These are phyloP conservation scores for Halophytophthora polymorphica DNA, from an alignment of 352 stramenopile species.

Conservation along the genomic window DNA sequence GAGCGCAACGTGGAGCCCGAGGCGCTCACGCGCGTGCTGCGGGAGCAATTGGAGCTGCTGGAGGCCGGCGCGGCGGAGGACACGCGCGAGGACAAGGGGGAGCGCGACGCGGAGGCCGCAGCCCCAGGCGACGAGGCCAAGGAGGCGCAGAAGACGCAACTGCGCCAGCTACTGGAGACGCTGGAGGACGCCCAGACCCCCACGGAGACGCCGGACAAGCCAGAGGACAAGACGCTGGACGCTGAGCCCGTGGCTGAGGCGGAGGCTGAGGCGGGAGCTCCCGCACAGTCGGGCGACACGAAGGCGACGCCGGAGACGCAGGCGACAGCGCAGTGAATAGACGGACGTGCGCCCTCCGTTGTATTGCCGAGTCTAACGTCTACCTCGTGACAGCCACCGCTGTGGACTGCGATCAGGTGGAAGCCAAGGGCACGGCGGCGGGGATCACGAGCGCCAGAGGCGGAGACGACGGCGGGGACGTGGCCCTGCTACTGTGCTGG, in stretches of 20 bases:
- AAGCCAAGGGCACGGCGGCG: slow-evolving; percentile 8
- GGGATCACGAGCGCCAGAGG: slow-evolving; percentile 16
- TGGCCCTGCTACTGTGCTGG: slow-evolving; percentile 29
- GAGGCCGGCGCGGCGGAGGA: slow-evolving; percentile 15
- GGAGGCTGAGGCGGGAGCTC: no score
- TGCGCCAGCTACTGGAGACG: slow-evolving; percentile 33
- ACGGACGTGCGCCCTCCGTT: neutral
- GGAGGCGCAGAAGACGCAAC: slow-evolving; percentile 30
- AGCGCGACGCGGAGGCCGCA: no score
- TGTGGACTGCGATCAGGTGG: slow-evolving; percentile 6
- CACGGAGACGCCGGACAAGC: neutral
- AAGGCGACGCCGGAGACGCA: neutral
- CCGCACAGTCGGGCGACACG: neutral
- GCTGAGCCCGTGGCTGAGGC: no score
- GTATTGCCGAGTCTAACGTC: neutral
- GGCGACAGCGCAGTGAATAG: neutral
- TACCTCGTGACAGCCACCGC: neutral
- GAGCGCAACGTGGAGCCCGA: slow-evolving; percentile 62
- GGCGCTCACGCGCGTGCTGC: slow-evolving; percentile 37
- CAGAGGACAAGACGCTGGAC: neutral
- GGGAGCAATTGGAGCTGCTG: slow-evolving; percentile 61
- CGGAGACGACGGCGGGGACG: slow-evolving; percentile 12
- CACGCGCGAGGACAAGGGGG: slow-evolving; percentile 3
- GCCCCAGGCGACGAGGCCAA: slow-evolving; percentile 28
- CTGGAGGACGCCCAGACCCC: slow-evolving; percentile 19